These are phyloP conservation scores for Fusarium albosuccineum DNA, from an alignment of 2,329 filamentous ascomycete genomes.

Conservation along the genomic window DNA sequence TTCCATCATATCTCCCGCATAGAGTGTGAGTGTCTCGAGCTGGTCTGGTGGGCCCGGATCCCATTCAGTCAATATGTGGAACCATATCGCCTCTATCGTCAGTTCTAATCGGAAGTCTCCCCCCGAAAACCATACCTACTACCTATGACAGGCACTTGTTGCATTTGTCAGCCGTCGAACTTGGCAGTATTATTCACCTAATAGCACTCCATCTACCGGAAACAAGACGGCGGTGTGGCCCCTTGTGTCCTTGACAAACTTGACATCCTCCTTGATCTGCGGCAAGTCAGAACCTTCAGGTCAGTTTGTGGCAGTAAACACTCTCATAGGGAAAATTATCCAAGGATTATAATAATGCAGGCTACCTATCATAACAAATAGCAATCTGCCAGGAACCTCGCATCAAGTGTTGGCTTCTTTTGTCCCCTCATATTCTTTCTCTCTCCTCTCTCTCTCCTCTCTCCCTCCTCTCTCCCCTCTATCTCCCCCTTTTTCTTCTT, in stretches of 20 bases:
- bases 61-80: too few relatives aligned
- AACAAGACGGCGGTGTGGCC: slow-evolving; percentile 3
- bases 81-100: not conserved
- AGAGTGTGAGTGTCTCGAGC: slow-evolving; percentile 6
- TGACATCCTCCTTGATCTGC: slow-evolving; percentile 88
- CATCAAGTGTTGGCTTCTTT: too few relatives aligned
- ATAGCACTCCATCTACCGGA: not conserved
- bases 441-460: not conserved
- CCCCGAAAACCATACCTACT: not conserved
- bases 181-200: slow-evolving; percentile 26
- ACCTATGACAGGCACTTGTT: not conserved
- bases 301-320: not conserved
- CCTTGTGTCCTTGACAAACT: slow-evolving; percentile 57
- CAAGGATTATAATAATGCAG: too few relatives aligned
- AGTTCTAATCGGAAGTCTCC: not conserved
- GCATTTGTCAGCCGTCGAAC: slow-evolving; percentile 1
- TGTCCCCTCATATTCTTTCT: slow-evolving; percentile 2
- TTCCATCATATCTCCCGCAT: not conserved
- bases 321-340: too few relatives aligned
- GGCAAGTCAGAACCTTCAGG: slow-evolving; percentile 28
- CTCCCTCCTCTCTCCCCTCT: not conserved
- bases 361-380: too few relatives aligned
- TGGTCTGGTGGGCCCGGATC: not conserved
- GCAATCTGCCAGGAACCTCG: too few relatives aligned
- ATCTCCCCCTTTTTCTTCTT: not conserved